These are phyloP conservation scores for Kluyveromyces marxianus DNA, from an alignment of 1,139 yeast genomes.

Conservation along the genomic window DNA sequence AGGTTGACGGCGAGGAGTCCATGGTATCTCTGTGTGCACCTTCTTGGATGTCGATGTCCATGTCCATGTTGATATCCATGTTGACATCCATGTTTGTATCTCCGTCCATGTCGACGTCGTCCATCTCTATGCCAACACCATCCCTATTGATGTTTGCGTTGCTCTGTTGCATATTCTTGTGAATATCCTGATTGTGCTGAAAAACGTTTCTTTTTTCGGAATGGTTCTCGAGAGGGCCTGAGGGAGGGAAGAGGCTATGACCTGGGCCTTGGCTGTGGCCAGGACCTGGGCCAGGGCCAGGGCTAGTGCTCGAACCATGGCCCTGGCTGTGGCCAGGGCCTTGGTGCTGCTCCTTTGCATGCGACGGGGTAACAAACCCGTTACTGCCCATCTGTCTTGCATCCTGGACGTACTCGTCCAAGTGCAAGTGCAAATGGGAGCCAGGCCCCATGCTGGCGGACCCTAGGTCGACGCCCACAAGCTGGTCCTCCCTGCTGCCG, in stretches of 20 bases:
- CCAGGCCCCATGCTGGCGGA: constrained; percentile 1
- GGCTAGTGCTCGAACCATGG: no score
- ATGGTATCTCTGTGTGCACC: not conserved
- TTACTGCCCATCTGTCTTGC: constrained; percentile 8
- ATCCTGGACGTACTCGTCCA: constrained; percentile 10
- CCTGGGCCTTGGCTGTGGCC: no score
- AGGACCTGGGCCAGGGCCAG: no score
- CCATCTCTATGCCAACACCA: not conserved
- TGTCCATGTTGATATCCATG: not conserved
- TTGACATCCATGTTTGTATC: not conserved
- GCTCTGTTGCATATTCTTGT: no score
- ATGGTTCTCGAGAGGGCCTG: no score
- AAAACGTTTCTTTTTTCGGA: no score
- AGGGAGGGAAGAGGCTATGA: no score
- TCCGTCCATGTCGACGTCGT: not conserved
- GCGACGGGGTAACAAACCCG: constrained; percentile 12
- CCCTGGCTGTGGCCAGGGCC: no score
- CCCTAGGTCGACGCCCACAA: not conserved
- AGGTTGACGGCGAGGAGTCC: not conserved
- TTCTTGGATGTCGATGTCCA: not conserved
- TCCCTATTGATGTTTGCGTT: not conserved
- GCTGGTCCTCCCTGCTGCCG: not conserved
- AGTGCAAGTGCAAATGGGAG: constrained; percentile 2
- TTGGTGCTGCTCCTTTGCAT: not conserved
- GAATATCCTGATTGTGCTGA: no score